Conservation (phyloP, 192 early-diverging fungal genomes). For the Coemansia sp. region DNA sequence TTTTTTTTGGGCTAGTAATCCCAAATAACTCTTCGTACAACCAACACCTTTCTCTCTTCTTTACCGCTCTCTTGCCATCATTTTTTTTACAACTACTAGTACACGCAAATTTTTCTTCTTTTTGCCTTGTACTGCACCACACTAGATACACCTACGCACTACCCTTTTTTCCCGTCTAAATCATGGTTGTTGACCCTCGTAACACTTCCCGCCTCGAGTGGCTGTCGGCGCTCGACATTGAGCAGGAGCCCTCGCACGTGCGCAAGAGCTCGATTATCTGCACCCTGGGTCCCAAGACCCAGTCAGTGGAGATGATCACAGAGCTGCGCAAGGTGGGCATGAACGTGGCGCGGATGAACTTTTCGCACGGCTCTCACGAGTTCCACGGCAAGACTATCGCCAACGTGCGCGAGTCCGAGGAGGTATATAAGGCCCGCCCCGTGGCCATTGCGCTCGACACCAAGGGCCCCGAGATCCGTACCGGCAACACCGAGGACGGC, state of each 20-base stretch:
- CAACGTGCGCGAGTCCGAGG: slow-evolving; percentile 64
- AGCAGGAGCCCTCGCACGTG: slow-evolving; percentile 57
- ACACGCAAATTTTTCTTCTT: slow-evolving; percentile 8
- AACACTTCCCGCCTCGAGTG: slow-evolving; percentile 73
- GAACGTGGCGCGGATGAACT: slow-evolving; percentile 85
- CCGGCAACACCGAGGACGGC: slow-evolving; percentile 77
- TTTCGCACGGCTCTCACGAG: slow-evolving; percentile 70
- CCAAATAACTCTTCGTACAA: neutral
- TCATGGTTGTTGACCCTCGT: slow-evolving; percentile 54
- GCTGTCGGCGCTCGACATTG: slow-evolving; percentile 69
- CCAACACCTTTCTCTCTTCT: slow-evolving; percentile 7
- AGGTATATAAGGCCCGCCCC: slow-evolving; percentile 49
- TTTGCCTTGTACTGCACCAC: slow-evolving; percentile 1
- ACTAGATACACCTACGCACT: slow-evolving; percentile 3
- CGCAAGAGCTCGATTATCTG: slow-evolving; percentile 86
- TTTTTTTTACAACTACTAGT: neutral
- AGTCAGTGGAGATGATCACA: slow-evolving; percentile 70
- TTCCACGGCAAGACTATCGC: slow-evolving; percentile 76
- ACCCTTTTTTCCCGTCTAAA: neutral
- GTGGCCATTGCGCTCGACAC: slow-evolving; percentile 80
- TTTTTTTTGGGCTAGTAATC: neutral
- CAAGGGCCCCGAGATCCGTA: slow-evolving; percentile 89
- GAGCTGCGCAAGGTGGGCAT: slow-evolving; percentile 74
- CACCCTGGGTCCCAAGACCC: slow-evolving; percentile 80
- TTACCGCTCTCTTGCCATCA: neutral